These are phyloP conservation scores for Neurospora sublineolata DNA, from an alignment of 495 filamentous ascomycete species.

Conservation along the genomic window DNA sequence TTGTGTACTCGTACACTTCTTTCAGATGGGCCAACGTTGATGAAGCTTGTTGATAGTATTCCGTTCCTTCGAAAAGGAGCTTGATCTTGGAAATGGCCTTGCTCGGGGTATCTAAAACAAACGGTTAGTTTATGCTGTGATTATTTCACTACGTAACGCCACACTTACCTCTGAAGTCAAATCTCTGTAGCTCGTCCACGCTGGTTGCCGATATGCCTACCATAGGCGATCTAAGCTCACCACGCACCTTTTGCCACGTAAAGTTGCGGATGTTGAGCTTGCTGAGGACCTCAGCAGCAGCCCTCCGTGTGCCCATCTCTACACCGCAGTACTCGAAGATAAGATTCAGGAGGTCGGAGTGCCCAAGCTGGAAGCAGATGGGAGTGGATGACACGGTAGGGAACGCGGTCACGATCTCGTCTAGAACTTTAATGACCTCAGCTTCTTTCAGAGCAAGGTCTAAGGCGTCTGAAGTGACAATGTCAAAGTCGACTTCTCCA, in stretches of 20 bases:
- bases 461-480: slow-evolving; percentile 64
- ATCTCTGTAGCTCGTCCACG: slow-evolving; percentile 77
- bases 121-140: background rate
- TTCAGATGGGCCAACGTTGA: slow-evolving; percentile 69
- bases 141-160: background rate
- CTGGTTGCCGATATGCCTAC: slow-evolving; percentile 81
- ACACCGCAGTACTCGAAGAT: slow-evolving; percentile 86
- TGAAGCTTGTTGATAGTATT: slow-evolving; percentile 52
- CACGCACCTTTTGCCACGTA: slow-evolving; percentile 75
- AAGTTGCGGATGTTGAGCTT: slow-evolving; percentile 75
- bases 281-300: slow-evolving; percentile 74
- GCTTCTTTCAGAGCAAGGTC: slow-evolving; percentile 89
- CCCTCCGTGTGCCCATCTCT: slow-evolving; percentile 49
- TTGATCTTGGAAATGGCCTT: slow-evolving; percentile 66
- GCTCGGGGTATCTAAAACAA: slow-evolving; percentile 47
- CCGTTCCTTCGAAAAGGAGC: slow-evolving; percentile 59
- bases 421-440: slow-evolving; percentile 86
- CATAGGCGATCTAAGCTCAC: slow-evolving; percentile 66
- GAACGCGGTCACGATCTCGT: slow-evolving; percentile 78
- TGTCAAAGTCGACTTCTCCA: slow-evolving; percentile 91
- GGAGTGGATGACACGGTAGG: slow-evolving; percentile 55
- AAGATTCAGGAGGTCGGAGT: slow-evolving; percentile 69
- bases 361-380: slow-evolving; percentile 90
- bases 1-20: slow-evolving; percentile 61
- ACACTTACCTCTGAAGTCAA: slow-evolving; percentile 71